These are phyloP conservation scores for Aureobasidium sp. DNA, from an alignment of 2,329 filamentous ascomycete genomes.

Conservation along the genomic window DNA sequence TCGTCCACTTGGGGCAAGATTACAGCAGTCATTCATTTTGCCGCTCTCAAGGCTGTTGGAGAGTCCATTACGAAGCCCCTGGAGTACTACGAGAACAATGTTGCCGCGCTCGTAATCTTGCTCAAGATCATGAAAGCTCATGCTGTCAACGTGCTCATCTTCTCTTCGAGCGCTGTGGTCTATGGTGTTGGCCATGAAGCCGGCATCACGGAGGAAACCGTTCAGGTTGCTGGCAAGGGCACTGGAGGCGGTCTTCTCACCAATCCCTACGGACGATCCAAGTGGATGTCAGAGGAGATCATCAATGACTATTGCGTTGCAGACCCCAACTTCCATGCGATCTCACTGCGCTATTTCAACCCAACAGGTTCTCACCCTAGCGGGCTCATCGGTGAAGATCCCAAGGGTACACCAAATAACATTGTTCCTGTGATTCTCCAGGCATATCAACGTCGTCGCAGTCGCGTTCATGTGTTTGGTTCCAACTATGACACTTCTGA, in stretches of 20 bases:
- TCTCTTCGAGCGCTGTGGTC: constrained; percentile 59
- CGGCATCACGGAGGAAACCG: constrained; percentile 7
- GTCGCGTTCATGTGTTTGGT: constrained; percentile 55
- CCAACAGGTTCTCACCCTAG: constrained; percentile 58
- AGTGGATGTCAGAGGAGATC: constrained; percentile 61
- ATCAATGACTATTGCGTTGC: constrained; percentile 52
- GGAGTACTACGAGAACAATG: constrained; percentile 60
- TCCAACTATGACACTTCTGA: constrained; percentile 57
- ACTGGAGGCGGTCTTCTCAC: constrained; percentile 48
- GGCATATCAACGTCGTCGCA: constrained; percentile 16
- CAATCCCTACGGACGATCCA: constrained; percentile 57
- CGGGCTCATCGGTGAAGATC: constrained; percentile 56
- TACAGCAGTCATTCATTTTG: constrained; percentile 59
- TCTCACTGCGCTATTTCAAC: constrained; percentile 59
- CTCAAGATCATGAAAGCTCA: constrained; percentile 48
- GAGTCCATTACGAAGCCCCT: constrained; percentile 54
- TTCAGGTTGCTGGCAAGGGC: constrained; percentile 16
- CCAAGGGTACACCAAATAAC: constrained; percentile 52
- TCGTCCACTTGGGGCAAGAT: constrained; percentile 40
- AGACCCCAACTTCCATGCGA: constrained; percentile 54
- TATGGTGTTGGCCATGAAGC: constrained; percentile 39
- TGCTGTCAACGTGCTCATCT: constrained; percentile 57
- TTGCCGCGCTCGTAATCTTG: constrained; percentile 54
- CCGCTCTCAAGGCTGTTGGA: constrained; percentile 57
- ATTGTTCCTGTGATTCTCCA: constrained; percentile 50